phyloP scores from a whole-genome alignment of 2,329 filamentous ascomycete genomes.

The Teratosphaeria epicoccoides region DNA sequence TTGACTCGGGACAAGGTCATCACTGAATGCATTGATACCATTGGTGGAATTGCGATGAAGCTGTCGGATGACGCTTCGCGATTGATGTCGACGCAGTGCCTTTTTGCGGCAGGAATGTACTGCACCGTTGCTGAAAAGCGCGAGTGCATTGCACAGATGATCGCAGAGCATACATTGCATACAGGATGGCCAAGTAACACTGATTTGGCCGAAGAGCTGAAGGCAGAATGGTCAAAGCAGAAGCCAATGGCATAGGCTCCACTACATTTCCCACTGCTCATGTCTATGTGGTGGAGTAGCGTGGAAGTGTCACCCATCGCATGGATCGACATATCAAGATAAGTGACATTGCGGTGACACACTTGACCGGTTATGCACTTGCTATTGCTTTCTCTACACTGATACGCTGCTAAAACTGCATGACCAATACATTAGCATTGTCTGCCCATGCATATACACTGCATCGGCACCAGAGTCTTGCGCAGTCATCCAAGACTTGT shows the following conservation, averaged over 20 bases:
- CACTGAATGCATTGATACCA: conserved; percentile 37
- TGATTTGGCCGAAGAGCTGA: conserved; percentile 19
- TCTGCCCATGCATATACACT: too few species aligned
- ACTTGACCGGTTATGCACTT: too few species aligned
- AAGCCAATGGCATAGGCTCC: not conserved
- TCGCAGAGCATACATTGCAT: conserved; percentile 28
- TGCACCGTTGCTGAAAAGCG: conserved; percentile 30
- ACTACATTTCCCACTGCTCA: not conserved
- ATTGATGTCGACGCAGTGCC: conserved; percentile 35
- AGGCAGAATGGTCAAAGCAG: conserved; percentile 5
- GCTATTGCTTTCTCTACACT: too few species aligned
- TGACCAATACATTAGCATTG: too few species aligned
- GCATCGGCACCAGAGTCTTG: too few species aligned
- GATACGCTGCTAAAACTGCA: too few species aligned
- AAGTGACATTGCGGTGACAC: too few species aligned
- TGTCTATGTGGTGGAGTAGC: not conserved
- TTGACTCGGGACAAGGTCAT: conserved; percentile 34
- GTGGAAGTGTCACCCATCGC: not conserved
- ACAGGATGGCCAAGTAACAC: conserved; percentile 33
- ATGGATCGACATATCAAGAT: too few species aligned
- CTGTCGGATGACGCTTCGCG: conserved; percentile 32
- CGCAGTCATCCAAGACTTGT: too few species aligned
- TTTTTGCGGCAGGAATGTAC: conserved; percentile 35
- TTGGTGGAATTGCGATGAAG: conserved; percentile 42
- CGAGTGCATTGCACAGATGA: conserved; percentile 29